These are phyloP conservation scores for Paracorniculantispora psalliotae DNA, from an alignment of 2,329 filamentous ascomycete genomes.

Conservation along the genomic window DNA sequence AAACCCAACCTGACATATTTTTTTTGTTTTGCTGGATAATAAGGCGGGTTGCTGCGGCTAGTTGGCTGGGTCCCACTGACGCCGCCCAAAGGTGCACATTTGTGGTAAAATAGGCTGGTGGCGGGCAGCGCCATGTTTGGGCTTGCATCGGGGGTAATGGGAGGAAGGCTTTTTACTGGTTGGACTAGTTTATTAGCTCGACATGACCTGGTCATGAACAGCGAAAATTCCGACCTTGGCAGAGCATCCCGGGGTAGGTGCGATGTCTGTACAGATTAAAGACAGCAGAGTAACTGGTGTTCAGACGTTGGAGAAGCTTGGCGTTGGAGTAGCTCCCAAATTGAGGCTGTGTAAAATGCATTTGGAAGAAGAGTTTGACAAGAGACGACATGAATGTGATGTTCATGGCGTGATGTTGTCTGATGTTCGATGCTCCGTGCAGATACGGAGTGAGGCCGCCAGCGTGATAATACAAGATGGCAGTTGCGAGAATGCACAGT, in stretches of 20 bases:
- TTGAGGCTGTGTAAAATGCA: neutral
- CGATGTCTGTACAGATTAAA: too few relatives aligned
- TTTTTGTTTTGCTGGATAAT: conserved; percentile 4
- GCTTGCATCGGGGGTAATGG: neutral
- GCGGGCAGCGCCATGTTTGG: neutral
- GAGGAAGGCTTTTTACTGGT: neutral
- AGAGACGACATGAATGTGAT: neutral
- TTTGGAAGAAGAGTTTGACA: neutral
- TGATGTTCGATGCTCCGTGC: too few relatives aligned
- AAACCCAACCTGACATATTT: neutral
- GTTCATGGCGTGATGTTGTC: too few relatives aligned
- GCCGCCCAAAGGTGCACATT: neutral
- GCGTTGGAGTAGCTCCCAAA: neutral
- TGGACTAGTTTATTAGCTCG: neutral
- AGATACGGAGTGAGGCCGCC: too few relatives aligned
- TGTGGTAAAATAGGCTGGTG: neutral
- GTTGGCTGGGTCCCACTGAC: neutral
- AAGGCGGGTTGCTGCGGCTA: neutral
- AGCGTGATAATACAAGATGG: too few relatives aligned
- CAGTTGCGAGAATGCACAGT: too few relatives aligned
- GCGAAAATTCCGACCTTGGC: neutral
- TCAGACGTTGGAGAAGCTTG: neutral
- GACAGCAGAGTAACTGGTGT: too few relatives aligned
- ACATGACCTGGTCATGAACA: neutral
- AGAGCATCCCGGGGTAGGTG: neutral